phyloP scores from a whole-genome alignment of 257 asterid species.

The Forsythia suspensa region DNA sequence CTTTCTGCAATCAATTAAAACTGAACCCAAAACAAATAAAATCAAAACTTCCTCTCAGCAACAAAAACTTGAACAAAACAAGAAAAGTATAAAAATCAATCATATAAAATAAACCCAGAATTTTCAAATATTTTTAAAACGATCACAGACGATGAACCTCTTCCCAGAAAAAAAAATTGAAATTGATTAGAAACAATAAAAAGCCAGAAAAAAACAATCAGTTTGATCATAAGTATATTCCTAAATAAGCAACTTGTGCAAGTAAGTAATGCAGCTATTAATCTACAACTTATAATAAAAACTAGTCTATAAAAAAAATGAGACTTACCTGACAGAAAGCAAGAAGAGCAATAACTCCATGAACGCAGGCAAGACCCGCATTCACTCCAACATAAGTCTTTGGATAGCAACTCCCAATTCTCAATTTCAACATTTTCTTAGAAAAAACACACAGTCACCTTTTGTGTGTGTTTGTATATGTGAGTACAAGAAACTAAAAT shows the following conservation, averaged over 20 bases:
- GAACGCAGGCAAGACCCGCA: slow-evolving; percentile 63
- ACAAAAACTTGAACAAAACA: background rate
- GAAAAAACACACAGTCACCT: background rate
- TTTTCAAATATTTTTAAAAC: background rate
- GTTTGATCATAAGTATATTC: background rate
- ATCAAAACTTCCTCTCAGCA: background rate
- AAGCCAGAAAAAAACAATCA: background rate
- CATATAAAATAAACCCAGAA: background rate
- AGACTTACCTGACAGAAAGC: slow-evolving; percentile 66
- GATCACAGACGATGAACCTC: background rate
- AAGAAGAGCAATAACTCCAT: slow-evolving; percentile 64
- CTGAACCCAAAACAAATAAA: background rate
- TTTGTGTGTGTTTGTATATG: too few species aligned
- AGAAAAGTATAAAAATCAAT: background rate
- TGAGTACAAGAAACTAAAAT: too few species aligned
- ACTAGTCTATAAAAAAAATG: background rate
- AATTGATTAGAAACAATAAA: background rate
- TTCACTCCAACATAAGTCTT: slow-evolving; percentile 62
- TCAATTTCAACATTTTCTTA: slow-evolving; percentile 53
- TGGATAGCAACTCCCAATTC: slow-evolving; percentile 59
- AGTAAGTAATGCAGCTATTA: slow-evolving; percentile 14
- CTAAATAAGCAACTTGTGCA: slow-evolving; percentile 18
- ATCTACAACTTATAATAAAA: slow-evolving; percentile 13
- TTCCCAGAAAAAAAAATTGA: background rate
- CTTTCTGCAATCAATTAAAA: background rate